Conservation (phyloP, 139 green algal species). For the Coelastrella sp. region DNA sequence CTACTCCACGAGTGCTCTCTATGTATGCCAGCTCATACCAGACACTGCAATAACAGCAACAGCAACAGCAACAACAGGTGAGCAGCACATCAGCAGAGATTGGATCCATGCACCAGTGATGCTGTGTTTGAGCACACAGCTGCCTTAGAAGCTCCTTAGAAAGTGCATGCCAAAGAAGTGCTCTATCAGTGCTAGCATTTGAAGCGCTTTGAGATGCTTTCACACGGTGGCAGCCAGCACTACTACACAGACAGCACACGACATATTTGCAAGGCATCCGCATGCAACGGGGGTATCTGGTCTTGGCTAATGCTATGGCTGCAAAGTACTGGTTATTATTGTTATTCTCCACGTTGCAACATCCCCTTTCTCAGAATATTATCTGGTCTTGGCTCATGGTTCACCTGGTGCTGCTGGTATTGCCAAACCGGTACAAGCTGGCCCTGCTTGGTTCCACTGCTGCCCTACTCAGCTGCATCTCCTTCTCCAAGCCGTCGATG, state of each 20-base stretch:
- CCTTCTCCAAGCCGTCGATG: slow-evolving; percentile 73
- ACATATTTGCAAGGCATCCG: neutral
- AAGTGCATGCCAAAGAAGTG: neutral
- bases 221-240: neutral
- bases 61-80: slow-evolving; percentile 74
- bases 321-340: no score
- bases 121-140: neutral
- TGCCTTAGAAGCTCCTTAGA: no score
- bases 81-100: neutral
- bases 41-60: slow-evolving; percentile 94
- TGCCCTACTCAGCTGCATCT: slow-evolving; percentile 57
- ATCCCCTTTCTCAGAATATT: no score
- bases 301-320: neutral
- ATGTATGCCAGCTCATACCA: slow-evolving; percentile 71
- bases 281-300: no score
- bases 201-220: neutral
- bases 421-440: slow-evolving; percentile 53
- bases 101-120: neutral
- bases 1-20: slow-evolving; percentile 71
- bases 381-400: neutral
- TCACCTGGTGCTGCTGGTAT: slow-evolving; percentile 51
- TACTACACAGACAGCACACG: neutral
- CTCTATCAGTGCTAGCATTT: neutral
- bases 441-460: slow-evolving; percentile 61
- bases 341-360: no score